A percentile compares a stretch with the other conserved stretches of the same genome.
Conservation (phyloP, 1,139 yeast genomes). For the Meyerozyma sp. region DNA sequence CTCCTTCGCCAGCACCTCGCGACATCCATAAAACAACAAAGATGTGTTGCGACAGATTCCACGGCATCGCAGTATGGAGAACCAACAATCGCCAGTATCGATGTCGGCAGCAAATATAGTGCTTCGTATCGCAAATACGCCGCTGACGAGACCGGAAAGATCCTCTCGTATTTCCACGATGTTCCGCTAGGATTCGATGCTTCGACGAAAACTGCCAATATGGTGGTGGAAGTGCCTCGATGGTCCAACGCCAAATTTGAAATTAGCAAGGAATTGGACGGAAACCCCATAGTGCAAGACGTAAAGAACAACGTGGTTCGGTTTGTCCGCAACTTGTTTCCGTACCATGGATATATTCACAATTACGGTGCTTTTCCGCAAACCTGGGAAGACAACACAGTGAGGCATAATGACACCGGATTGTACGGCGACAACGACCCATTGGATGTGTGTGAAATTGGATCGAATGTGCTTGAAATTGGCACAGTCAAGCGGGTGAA, state of each 20-base stretch:
- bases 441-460: conserved; percentile 85
- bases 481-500: conserved; percentile 81
- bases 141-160: conserved; percentile 63
- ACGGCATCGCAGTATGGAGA: not conserved
- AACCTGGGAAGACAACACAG: conserved; percentile 89
- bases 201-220: conserved; percentile 64
- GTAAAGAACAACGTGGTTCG: conserved; percentile 79
- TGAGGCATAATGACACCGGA: conserved; percentile 67
- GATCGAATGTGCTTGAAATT: conserved; percentile 61
- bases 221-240: conserved; percentile 87
- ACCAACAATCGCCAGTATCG: not conserved
- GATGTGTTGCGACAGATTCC: not conserved
- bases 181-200: conserved; percentile 64
- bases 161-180: conserved; percentile 75
- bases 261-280: conserved; percentile 57
- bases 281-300: conserved; percentile 86
- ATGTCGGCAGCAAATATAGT: not conserved
- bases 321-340: conserved; percentile 83
- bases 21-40: not conserved
- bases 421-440: conserved; percentile 90
- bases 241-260: conserved; percentile 91
- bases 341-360: conserved; percentile 86
- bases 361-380: conserved; percentile 94
- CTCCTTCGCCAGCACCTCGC: not conserved
- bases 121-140: conserved; percentile 27